A percentile compares a stretch with the other conserved stretches of the same genome.
Evolutionary conservation across 176 grass and related monocot genomes (phyloP).

Genomic region (Oryza longistaminata): DNA sequence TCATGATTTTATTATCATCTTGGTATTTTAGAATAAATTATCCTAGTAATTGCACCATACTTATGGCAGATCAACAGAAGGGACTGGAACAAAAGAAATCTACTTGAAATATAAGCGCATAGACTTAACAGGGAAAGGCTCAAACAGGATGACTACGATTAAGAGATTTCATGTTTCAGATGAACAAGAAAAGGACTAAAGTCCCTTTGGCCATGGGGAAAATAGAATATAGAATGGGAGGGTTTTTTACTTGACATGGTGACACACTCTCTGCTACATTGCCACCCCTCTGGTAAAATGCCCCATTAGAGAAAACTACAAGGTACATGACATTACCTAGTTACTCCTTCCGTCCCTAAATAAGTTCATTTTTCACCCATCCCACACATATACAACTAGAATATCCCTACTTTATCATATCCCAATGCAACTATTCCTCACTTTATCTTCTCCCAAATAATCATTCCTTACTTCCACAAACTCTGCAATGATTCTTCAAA

Average conservation of each 20-base stretch:
- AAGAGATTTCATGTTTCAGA: neutral
- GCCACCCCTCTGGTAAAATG: neutral
- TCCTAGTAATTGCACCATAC: neutral
- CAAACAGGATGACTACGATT: neutral
- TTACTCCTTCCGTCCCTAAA: neutral
- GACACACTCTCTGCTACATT: neutral
- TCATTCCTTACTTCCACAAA: too few relatives aligned
- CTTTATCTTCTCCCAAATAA: too few relatives aligned
- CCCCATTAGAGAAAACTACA: neutral
- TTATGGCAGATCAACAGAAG: slow-evolving; percentile 12
- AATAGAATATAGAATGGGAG: neutral
- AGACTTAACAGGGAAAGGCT: neutral
- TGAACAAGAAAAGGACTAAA: too few relatives aligned
- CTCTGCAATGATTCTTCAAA: too few relatives aligned
- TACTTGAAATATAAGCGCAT: neutral
- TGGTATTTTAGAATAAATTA: neutral
- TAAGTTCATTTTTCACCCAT: too few relatives aligned
- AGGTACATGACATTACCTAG: neutral
- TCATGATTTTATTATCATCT: slow-evolving; percentile 1
- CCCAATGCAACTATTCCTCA: too few relatives aligned
- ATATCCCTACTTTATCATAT: too few relatives aligned
- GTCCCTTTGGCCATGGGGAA: neutral
- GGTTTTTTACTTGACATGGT: neutral
- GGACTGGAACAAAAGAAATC: neutral
- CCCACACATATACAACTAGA: too few relatives aligned